phyloP scores from a whole-genome alignment of 352 stramenopile genomes.

The Phytopythium helicoides region DNA sequence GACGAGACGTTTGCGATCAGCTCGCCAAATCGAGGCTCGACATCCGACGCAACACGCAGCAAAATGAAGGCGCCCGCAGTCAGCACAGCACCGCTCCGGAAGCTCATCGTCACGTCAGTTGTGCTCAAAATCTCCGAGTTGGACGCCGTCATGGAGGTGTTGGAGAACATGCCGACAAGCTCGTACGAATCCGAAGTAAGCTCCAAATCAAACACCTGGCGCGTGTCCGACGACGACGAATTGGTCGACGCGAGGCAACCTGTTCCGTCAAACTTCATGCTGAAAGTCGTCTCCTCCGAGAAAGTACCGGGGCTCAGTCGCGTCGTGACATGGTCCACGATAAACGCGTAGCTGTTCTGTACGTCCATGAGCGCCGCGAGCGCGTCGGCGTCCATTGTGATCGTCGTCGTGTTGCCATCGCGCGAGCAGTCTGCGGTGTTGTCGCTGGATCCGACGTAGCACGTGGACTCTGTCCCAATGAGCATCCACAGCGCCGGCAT shows the following conservation, averaged over 20 bases:
- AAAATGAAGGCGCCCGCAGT: constrained; percentile 60
- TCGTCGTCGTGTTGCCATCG: constrained; percentile 54
- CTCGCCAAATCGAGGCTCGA: constrained; percentile 52
- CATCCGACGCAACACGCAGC: constrained; percentile 54
- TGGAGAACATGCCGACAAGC: constrained; percentile 51
- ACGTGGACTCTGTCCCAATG: constrained; percentile 33
- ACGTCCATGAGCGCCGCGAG: constrained; percentile 36
- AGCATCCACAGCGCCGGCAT: constrained; percentile 62
- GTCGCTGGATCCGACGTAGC: constrained; percentile 20
- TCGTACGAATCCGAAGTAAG: constrained; percentile 52
- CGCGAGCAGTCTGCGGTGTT: constrained; percentile 36
- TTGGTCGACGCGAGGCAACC: constrained; percentile 40
- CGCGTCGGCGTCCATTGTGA: constrained; percentile 34
- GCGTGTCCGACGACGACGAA: constrained; percentile 3
- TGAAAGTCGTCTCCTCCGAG: constrained; percentile 44
- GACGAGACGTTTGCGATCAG: constrained; percentile 54
- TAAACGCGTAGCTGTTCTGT: constrained; percentile 43
- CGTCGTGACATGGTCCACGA: constrained; percentile 61
- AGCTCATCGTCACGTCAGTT: constrained; percentile 54
- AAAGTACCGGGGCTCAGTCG: constrained; percentile 55
- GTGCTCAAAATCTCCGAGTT: constrained; percentile 43
- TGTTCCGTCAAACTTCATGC: constrained; percentile 54
- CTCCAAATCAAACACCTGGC: constrained; percentile 61
- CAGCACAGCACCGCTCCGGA: constrained; percentile 59
- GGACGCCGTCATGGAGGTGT: constrained; percentile 47